Percentiles rank a stretch among this genome's conserved stretches.
Evolutionary conservation across 768 basidiomycete species (phyloP).

Genomic region (Lentinula detonsa): DNA sequence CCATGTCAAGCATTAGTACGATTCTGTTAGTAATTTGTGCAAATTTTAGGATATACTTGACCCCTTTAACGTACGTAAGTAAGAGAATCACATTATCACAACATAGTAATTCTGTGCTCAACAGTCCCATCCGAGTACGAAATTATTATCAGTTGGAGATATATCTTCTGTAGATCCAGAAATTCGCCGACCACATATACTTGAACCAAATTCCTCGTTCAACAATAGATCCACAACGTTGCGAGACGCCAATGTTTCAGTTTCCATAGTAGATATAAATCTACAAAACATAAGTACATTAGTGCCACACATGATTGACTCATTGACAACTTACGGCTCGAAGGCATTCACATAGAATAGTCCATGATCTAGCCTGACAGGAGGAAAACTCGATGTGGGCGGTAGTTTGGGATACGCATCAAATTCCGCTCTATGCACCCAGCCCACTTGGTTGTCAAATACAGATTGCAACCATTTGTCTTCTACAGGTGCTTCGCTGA

Average conservation of each 20-base stretch:
- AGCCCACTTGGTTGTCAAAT: conserved; percentile 65
- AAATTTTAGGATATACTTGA: too few relatives aligned
- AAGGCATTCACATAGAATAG: conserved; percentile 91
- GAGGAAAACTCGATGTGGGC: conserved; percentile 64
- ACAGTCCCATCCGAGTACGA: conserved; percentile 77
- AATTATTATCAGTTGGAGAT: conserved; percentile 24
- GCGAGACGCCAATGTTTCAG: conserved; percentile 76
- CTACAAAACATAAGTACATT: conserved; percentile 26
- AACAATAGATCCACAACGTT: conserved; percentile 80
- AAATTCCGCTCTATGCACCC: conserved; percentile 87
- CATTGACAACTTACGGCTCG: conserved; percentile 60
- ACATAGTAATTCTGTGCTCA: conserved; percentile 14
- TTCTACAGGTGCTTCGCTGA: conserved; percentile 58
- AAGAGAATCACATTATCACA: not conserved
- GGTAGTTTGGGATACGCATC: conserved; percentile 73
- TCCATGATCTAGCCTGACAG: conserved; percentile 69
- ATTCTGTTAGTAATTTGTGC: too few relatives aligned
- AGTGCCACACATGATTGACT: not conserved
- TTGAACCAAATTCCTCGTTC: conserved; percentile 61
- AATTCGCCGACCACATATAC: conserved; percentile 55
- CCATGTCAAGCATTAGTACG: too few relatives aligned
- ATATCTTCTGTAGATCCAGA: conserved; percentile 16
- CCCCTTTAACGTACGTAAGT: not conserved
- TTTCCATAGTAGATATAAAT: conserved; percentile 92
- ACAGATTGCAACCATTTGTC: conserved; percentile 66